Evolutionary conservation across 768 basidiomycete genomes (phyloP).

Genomic region (Candolleomyces eurysporus): DNA sequence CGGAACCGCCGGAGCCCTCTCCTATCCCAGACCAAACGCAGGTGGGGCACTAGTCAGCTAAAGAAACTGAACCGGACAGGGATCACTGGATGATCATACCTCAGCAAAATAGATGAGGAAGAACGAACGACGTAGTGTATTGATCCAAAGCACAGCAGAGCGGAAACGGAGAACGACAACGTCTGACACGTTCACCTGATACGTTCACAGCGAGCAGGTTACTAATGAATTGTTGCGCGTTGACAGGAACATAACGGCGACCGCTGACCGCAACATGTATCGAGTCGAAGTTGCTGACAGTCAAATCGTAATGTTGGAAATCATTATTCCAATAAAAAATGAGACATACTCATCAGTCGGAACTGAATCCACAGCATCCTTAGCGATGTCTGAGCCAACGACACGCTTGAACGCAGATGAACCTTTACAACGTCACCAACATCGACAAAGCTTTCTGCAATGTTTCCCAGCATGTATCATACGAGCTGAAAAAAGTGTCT

Average conservation of each 20-base stretch:
- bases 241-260: conserved; percentile 54
- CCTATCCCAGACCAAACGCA: conserved; percentile 53
- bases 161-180: conserved; percentile 52
- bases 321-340: background rate
- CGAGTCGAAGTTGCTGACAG: conserved; percentile 50
- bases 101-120: conserved; percentile 55
- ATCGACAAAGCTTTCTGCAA: conserved; percentile 50
- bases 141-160: conserved; percentile 52
- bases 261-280: conserved; percentile 56
- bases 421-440: conserved; percentile 66
- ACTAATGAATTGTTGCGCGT: conserved; percentile 54
- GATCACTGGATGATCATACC: too few relatives aligned
- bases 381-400: conserved; percentile 51
- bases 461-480: conserved; percentile 61
- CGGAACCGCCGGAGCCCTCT: conserved; percentile 47
- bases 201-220: conserved; percentile 53
- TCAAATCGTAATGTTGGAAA: background rate
- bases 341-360: conserved; percentile 48
- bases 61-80: too few relatives aligned
- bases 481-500: too few relatives aligned
- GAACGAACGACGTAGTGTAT: conserved; percentile 51
- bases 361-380: conserved; percentile 52
- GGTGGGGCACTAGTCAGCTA: conserved; percentile 46
- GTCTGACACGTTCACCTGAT: too few relatives aligned
- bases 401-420: conserved; percentile 54